These are phyloP conservation scores for Uronychia binucleata DNA, from an alignment of 73 alveolate genomes.

Conservation along the genomic window DNA sequence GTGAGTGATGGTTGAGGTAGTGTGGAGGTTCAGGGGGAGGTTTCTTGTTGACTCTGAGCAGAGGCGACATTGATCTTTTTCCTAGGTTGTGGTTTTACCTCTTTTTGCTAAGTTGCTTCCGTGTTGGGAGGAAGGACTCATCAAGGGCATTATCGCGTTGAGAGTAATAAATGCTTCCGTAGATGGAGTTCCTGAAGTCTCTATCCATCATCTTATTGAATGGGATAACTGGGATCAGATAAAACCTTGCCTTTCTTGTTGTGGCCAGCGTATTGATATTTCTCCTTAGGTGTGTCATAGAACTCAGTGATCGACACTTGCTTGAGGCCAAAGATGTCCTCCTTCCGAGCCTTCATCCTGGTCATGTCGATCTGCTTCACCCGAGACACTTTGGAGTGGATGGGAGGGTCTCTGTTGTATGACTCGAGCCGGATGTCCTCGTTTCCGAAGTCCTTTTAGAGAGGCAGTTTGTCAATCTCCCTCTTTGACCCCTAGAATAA, in stretches of 20 bases:
- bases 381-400: not conserved
- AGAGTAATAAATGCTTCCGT: not conserved
- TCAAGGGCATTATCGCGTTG: not conserved
- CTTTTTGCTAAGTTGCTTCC: not conserved
- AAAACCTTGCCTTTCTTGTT: not conserved
- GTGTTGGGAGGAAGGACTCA: not conserved
- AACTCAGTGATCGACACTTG: not conserved
- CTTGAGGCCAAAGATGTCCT: not conserved
- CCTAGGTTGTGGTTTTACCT: not conserved
- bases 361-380: not conserved
- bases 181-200: not conserved
- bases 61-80: not conserved
- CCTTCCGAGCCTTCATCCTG: not conserved
- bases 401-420: not conserved
- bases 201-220: not conserved
- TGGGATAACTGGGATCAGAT: too few species aligned
- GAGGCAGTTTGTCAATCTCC: not conserved
- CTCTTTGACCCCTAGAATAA: not conserved
- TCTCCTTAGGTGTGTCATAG: not conserved
- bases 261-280: not conserved
- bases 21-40: too few species aligned
- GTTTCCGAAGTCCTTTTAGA: not conserved
- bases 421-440: not conserved
- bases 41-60: not conserved
- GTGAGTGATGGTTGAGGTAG: too few species aligned